Conservation (phyloP, 805 yeast species). For the Wickerhamiella galacta region DNA sequence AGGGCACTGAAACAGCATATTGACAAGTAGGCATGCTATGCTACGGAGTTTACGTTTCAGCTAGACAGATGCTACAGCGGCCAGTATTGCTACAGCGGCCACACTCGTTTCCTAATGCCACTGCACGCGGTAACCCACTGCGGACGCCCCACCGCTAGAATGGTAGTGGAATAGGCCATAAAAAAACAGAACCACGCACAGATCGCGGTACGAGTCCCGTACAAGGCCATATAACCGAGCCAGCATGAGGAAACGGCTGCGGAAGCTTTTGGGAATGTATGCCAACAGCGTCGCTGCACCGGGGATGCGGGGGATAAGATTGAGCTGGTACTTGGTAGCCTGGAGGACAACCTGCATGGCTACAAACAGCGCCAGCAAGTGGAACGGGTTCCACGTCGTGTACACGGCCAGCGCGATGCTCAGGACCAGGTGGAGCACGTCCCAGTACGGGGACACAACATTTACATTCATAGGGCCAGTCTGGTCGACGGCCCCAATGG, state of each 20-base stretch:
- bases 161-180: slow-evolving; percentile 1
- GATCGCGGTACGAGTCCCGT: slow-evolving; percentile 15
- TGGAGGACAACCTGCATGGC: slow-evolving; percentile 14
- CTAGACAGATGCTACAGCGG: too few relatives aligned
- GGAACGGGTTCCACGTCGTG: slow-evolving; percentile 12
- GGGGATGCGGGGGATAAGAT: slow-evolving; percentile 13
- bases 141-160: too few relatives aligned
- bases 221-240: slow-evolving; percentile 8
- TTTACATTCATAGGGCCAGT: not conserved
- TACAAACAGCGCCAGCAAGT: slow-evolving; percentile 11
- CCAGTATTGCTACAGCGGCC: too few relatives aligned
- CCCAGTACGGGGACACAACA: slow-evolving; percentile 8
- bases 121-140: too few relatives aligned
- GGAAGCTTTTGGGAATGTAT: slow-evolving; percentile 17
- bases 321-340: slow-evolving; percentile 14
- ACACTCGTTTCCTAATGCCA: too few relatives aligned
- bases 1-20: too few relatives aligned
- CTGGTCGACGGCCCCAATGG: not conserved
- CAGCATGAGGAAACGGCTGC: slow-evolving; percentile 13
- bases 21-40: too few relatives aligned
- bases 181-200: slow-evolving; percentile 17
- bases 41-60: too few relatives aligned
- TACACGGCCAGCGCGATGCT: slow-evolving; percentile 14
- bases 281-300: slow-evolving; percentile 14
- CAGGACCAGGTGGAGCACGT: slow-evolving; percentile 11